Evolutionary conservation across 2,329 filamentous ascomycete species (phyloP).

Genomic region (Fusarium duplospermum): DNA sequence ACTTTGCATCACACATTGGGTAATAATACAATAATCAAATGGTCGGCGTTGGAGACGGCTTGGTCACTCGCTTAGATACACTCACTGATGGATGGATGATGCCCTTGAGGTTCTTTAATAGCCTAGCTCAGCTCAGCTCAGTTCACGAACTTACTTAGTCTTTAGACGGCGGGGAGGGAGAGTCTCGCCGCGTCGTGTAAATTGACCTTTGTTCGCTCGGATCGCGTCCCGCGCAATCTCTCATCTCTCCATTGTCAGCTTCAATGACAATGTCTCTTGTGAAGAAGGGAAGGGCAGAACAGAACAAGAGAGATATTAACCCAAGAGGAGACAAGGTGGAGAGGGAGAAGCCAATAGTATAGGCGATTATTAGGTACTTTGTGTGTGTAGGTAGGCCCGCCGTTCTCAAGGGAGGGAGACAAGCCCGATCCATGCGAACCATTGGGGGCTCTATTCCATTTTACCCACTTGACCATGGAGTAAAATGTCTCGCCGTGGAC

Average conservation of each 20-base stretch:
- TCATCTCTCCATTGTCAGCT: constrained; percentile 16
- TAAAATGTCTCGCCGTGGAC: constrained; percentile 27
- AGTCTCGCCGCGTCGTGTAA: constrained; percentile 23
- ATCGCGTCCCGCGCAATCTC: constrained; percentile 25
- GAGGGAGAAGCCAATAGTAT: constrained; percentile 38
- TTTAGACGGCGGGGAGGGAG: constrained; percentile 12
- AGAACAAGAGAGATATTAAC: not conserved
- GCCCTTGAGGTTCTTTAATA: constrained; percentile 32
- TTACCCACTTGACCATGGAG: not conserved
- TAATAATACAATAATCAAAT: constrained; percentile 46
- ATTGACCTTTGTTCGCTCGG: constrained; percentile 18
- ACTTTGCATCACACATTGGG: constrained; percentile 42
- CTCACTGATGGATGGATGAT: constrained; percentile 15
- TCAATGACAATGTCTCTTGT: constrained; percentile 20
- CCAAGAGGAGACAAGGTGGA: constrained; percentile 7
- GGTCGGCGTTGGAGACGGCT: constrained; percentile 47
- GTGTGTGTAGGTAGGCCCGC: not conserved
- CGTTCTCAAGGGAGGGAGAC: constrained; percentile 26
- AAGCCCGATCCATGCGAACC: not conserved
- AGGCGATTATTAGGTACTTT: constrained; percentile 30
- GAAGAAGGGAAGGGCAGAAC: constrained; percentile 1
- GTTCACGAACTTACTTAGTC: constrained; percentile 3
- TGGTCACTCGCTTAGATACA: constrained; percentile 47
- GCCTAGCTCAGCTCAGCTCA: constrained; percentile 3
- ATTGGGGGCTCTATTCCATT: constrained; percentile 3